Evolutionary conservation across 1,139 yeast genomes (phyloP).

Genomic region (Meyerozyma carpophila): DNA sequence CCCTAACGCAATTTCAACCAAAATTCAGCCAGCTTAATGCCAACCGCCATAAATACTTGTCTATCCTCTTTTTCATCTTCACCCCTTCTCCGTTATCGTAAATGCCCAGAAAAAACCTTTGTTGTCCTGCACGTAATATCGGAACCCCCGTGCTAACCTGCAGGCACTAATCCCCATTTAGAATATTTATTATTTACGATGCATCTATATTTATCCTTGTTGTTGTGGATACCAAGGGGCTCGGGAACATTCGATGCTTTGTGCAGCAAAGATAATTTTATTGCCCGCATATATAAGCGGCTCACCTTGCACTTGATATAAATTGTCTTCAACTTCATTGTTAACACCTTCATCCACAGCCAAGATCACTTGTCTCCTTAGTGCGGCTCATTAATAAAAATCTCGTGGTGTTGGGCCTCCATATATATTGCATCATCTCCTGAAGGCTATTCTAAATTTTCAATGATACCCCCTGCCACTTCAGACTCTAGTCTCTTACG

Average conservation of each 20-base stretch:
- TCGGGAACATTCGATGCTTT: background rate
- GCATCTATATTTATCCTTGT: background rate
- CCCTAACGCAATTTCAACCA: too few species aligned
- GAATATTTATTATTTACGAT: background rate
- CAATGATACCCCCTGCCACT: slow-evolving; percentile 17
- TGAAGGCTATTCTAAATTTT: background rate
- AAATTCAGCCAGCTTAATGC: too few species aligned
- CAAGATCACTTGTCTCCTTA: too few species aligned
- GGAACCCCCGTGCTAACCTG: background rate
- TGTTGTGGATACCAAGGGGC: background rate
- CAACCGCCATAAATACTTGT: too few species aligned
- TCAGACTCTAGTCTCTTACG: slow-evolving; percentile 18
- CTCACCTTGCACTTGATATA: too few species aligned
- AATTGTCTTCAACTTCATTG: background rate
- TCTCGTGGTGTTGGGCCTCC: background rate
- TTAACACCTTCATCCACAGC: background rate
- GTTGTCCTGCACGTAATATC: too few species aligned
- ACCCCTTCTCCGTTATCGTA: too few species aligned
- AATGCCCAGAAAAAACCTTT: too few species aligned
- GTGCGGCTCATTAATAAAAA: background rate
- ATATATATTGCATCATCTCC: background rate
- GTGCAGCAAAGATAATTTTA: too few species aligned
- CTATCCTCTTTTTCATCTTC: too few species aligned
- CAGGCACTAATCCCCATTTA: background rate
- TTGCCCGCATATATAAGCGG: too few species aligned